Conservation (phyloP, 257 asterid genomes). For the Echites panduratus region DNA sequence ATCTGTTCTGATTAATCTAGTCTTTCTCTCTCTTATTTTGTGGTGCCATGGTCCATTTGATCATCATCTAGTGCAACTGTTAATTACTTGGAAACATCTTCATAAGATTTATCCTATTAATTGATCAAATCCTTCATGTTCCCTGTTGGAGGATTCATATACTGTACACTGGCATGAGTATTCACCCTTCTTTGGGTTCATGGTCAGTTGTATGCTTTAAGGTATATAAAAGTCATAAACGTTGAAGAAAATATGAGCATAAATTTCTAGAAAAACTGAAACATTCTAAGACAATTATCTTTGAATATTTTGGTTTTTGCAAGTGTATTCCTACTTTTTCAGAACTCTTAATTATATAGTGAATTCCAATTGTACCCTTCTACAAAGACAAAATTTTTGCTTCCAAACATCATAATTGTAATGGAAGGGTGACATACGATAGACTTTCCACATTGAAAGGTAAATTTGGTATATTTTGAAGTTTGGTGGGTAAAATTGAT, state of each 20-base stretch:
- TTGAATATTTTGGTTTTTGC: neutral
- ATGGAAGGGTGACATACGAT: neutral
- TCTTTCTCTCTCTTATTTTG: conserved; percentile 11
- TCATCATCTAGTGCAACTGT: neutral
- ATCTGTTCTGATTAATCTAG: conserved; percentile 14
- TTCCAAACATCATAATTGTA: neutral
- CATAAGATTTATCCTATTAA: neutral
- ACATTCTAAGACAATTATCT: neutral
- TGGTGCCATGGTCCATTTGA: neutral
- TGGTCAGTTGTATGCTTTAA: neutral
- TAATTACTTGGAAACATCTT: conserved; percentile 6
- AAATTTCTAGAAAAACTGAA: neutral
- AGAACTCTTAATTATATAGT: no score
- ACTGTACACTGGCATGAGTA: neutral
- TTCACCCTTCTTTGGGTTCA: neutral
- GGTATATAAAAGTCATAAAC: neutral
- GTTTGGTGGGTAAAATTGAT: neutral
- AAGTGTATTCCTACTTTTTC: neutral
- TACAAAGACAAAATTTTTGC: neutral
- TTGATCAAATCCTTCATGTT: neutral
- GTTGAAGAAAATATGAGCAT: neutral
- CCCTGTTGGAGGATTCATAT: conserved; percentile 5
- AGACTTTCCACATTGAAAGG: neutral
- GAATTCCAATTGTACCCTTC: no score
- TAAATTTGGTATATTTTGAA: neutral